Evolutionary conservation across 1,139 yeast genomes (phyloP), one percentile per base, ranked within the genome.

Genomic region (Taiozyma sp.): DNA sequence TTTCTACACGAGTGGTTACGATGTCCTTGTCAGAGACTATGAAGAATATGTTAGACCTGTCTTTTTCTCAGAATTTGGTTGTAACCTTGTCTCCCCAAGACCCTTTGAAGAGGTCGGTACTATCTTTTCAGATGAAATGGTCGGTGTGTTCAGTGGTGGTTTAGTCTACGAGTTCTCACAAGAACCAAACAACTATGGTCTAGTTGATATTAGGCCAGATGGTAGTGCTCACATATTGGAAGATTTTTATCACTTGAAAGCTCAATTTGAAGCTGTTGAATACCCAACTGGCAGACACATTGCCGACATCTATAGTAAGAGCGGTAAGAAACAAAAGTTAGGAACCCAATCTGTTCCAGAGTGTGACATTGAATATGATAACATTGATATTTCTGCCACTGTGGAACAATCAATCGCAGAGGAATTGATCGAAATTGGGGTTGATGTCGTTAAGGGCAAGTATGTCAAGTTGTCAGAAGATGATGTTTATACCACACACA

Each of bases 21-120:
- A 85, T 59, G 70, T 74, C 37, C 77, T 91, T 53, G 91, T 88
- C 21, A 75, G 78, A 49, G 90, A 87, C 58, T 93, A 89, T 65
- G 64, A 70, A 40, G 76, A 77, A 45, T 88, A 80, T 62, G 69
- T 88, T 1, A 79, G 81, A 56, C 99, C 99, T 2, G 76, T 93
- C 1, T 85, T 93, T 67, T 80, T 93, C 54, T 88, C 97, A 3
- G 99, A 93, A 73, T 93, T 73, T 67, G 99, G 99, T 5, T 93
- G 99, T 70, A 93, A 93, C 66, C 85, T 81, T 55, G 86, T 88
- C 2, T 64, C 73, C 16, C 98, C 98, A 8, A 79, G 99, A 59
- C 64, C 72, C 21, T 93, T 93, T 68, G 87, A 83, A 44, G 99
- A 93, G 66, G 82, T 91, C 34, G 74, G 72, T 19, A 71, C 91